phyloP scores from a whole-genome alignment of 2,329 filamentous ascomycete genomes.

The Colletotrichum eremochloae region DNA sequence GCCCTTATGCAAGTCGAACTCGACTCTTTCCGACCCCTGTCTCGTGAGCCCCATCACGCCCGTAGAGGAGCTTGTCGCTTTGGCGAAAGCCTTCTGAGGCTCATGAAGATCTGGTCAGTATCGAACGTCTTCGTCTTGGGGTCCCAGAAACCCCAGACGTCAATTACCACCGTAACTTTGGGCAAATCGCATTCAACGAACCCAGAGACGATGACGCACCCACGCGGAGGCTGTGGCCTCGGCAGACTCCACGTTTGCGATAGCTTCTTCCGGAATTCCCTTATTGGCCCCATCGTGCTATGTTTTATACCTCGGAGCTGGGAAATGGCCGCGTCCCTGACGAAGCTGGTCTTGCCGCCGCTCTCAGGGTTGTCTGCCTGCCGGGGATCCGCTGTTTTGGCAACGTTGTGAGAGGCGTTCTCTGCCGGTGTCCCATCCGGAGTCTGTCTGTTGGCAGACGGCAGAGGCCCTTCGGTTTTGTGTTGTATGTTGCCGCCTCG shows the following conservation, averaged over 20 bases:
- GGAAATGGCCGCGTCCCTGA: constrained; percentile 42
- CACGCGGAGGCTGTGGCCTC: constrained; percentile 60
- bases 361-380: constrained; percentile 29
- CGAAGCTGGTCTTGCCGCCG: constrained; percentile 42
- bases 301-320: constrained; percentile 41
- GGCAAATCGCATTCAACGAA: constrained; percentile 66
- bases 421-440: constrained; percentile 39
- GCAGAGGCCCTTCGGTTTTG: constrained; percentile 32
- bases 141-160: constrained; percentile 68
- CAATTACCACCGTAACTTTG: constrained; percentile 61
- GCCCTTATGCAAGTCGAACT: constrained; percentile 27
- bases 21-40: not conserved
- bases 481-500: constrained; percentile 14
- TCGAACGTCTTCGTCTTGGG: constrained; percentile 64
- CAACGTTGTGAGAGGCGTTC: constrained; percentile 31
- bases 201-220: constrained; percentile 66
- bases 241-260: constrained; percentile 61
- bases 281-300: constrained; percentile 38
- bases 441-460: constrained; percentile 38
- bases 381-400: constrained; percentile 25
- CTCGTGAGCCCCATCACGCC: not conserved
- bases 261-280: constrained; percentile 41
- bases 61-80: constrained; percentile 41
- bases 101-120: constrained; percentile 27
- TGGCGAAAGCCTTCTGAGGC: constrained; percentile 40